phyloP scores from a whole-genome alignment of 2,329 filamentous ascomycete species.

The Colletotrichum cordylinicola region DNA sequence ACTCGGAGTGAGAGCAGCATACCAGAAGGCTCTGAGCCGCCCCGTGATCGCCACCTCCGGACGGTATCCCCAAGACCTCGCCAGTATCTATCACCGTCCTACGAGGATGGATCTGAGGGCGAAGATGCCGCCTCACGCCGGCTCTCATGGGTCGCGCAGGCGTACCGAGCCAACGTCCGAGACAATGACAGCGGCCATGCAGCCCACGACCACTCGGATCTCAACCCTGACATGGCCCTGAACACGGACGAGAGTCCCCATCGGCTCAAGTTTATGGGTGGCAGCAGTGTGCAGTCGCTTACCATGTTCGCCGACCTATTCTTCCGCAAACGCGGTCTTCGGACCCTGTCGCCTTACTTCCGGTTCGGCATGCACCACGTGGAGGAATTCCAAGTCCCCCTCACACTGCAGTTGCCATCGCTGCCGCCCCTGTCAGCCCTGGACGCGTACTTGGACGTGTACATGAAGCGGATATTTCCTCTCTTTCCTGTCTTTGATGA shows the following conservation, averaged over 20 bases:
- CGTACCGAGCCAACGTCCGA: constrained; percentile 1
- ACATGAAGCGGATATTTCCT: constrained; percentile 25
- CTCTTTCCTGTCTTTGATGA: constrained; percentile 26
- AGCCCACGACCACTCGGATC: neutral
- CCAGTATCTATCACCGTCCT: neutral
- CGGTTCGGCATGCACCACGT: constrained; percentile 27
- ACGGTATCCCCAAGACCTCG: neutral
- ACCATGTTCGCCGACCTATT: constrained; percentile 29
- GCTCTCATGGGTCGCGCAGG: constrained; percentile 5
- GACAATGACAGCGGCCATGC: neutral
- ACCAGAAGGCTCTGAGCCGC: neutral
- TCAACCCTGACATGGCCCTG: constrained; percentile 26
- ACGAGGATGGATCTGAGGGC: neutral
- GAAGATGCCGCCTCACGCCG: neutral
- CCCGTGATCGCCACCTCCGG: neutral
- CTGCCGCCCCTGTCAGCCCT: constrained; percentile 14
- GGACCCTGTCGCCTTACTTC: constrained; percentile 24
- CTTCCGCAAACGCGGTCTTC: constrained; percentile 24
- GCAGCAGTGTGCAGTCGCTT: constrained; percentile 28
- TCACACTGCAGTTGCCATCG: constrained; percentile 14
- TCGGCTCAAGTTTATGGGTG: constrained; percentile 26
- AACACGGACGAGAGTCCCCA: constrained; percentile 28
- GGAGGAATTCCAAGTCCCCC: constrained; percentile 26
- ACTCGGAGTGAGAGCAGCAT: neutral
- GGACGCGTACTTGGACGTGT: constrained; percentile 15